Evolutionary conservation across 1,139 yeast species (phyloP).

Genomic region (Candida sanyaensis): DNA sequence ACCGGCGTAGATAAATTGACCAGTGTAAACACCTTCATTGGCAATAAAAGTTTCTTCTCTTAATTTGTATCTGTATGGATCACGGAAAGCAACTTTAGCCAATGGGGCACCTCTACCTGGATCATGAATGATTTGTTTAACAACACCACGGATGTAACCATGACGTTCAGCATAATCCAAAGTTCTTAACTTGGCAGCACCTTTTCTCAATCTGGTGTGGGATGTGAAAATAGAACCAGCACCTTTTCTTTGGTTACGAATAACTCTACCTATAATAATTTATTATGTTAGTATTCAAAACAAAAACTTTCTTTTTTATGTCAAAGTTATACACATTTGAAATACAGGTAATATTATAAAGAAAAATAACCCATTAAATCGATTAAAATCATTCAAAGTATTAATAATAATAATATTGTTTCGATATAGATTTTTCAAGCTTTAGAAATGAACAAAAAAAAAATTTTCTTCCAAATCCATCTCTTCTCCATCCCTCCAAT

Average conservation of each 20-base stretch:
- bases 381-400: too few species aligned
- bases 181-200: slow-evolving; percentile 99
- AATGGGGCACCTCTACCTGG: slow-evolving; percentile 99
- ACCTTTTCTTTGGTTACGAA: slow-evolving; percentile 99
- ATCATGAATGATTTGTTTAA: slow-evolving; percentile 97
- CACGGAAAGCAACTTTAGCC: slow-evolving; percentile 99
- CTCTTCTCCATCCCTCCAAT: background rate
- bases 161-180: slow-evolving; percentile 99
- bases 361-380: too few species aligned
- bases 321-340: too few species aligned
- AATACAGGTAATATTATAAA: too few species aligned
- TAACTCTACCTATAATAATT: slow-evolving; percentile 86
- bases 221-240: slow-evolving; percentile 99
- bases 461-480: background rate
- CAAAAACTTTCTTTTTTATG: background rate
- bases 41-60: slow-evolving; percentile 99
- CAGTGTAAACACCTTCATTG: slow-evolving; percentile 99
- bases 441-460: too few species aligned
- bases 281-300: slow-evolving; percentile 20
- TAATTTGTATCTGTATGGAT: slow-evolving; percentile 97
- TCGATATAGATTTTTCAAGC: too few species aligned
- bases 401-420: too few species aligned
- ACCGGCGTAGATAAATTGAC: slow-evolving; percentile 99
- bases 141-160: slow-evolving; percentile 99
- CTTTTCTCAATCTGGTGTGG: slow-evolving; percentile 99